A percentile compares a stretch with the other conserved stretches of the same genome.
Conservation (phyloP, 164 flowering plant genomes). For the Pachysandra terminalis region DNA sequence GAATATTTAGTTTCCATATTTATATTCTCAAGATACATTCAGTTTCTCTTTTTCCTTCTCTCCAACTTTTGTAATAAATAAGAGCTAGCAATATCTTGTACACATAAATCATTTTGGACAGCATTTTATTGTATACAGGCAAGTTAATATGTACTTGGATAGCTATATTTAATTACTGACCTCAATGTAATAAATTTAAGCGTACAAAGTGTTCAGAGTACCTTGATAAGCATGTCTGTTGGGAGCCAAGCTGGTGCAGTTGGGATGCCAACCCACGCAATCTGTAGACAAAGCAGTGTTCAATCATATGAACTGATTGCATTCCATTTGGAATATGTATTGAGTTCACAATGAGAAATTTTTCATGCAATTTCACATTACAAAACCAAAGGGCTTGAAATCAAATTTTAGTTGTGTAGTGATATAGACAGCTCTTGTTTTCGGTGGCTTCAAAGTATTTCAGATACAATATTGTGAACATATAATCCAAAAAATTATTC, state of each 20-base stretch:
- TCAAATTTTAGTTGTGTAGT: not conserved
- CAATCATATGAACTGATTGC: not conserved
- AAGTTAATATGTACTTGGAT: not conserved
- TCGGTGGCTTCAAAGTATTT: no score
- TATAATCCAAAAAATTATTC: no score
- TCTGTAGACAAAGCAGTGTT: slow-evolving; percentile 27
- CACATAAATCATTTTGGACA: not conserved
- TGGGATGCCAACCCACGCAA: slow-evolving; percentile 91
- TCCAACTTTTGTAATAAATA: no score
- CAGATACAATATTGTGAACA: no score
- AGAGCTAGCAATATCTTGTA: no score
- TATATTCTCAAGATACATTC: no score
- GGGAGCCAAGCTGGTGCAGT: slow-evolving; percentile 99
- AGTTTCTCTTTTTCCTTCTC: no score
- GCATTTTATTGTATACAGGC: not conserved
- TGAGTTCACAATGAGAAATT: not conserved
- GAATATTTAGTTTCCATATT: no score
- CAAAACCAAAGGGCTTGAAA: not conserved
- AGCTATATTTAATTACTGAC: not conserved
- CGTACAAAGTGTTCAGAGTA: slow-evolving; percentile 14
- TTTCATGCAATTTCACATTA: slow-evolving; percentile 1
- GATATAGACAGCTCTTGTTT: no score
- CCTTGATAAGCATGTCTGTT: slow-evolving; percentile 90
- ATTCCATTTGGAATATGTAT: not conserved
- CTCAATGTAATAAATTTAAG: not conserved